Percentiles rank a stretch among this genome's conserved stretches.
Conservation (phyloP, 2,329 filamentous ascomycete species). For the Exophiala lecanii-corni region DNA sequence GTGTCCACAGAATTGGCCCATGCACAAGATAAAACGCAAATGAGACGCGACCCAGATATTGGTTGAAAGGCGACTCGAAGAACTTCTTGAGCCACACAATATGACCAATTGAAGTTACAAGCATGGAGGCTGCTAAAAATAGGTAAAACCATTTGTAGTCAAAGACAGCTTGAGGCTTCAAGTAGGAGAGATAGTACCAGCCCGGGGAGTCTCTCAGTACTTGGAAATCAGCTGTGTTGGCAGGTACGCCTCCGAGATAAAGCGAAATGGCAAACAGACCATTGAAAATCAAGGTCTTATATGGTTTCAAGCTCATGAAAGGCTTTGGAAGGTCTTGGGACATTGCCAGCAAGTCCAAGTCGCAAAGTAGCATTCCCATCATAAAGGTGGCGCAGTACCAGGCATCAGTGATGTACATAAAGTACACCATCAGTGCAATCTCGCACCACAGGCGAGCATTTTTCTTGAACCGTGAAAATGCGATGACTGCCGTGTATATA, state of each 20-base stretch:
- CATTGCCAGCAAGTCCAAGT: slow-evolving; percentile 54
- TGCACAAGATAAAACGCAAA: slow-evolving; percentile 47
- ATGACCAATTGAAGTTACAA: slow-evolving; percentile 54
- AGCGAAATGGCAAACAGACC: slow-evolving; percentile 50
- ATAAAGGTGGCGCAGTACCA: slow-evolving; percentile 59
- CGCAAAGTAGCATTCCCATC: slow-evolving; percentile 57
- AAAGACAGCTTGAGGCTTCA: slow-evolving; percentile 60
- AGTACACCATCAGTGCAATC: slow-evolving; percentile 55
- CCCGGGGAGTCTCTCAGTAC: slow-evolving; percentile 19
- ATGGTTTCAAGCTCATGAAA: slow-evolving; percentile 43
- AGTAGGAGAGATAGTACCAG: slow-evolving; percentile 29
- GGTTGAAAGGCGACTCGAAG: slow-evolving; percentile 39
- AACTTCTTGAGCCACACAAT: slow-evolving; percentile 52
- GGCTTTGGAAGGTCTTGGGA: slow-evolving; percentile 49
- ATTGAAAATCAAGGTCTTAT: slow-evolving; percentile 51
- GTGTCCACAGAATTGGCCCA: slow-evolving; percentile 43
- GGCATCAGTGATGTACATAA: slow-evolving; percentile 64
- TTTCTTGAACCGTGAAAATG: slow-evolving; percentile 53
- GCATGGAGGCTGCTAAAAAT: slow-evolving; percentile 55
- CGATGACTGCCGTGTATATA: slow-evolving; percentile 54
- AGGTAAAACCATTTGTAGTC: slow-evolving; percentile 67
- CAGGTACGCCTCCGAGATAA: slow-evolving; percentile 59
- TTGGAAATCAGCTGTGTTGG: slow-evolving; percentile 41
- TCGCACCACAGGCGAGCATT: slow-evolving; percentile 54
- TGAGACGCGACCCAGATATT: slow-evolving; percentile 45